These are phyloP conservation scores for Coemansia sp. DNA, from an alignment of 192 early-diverging fungal genomes.

Conservation along the genomic window DNA sequence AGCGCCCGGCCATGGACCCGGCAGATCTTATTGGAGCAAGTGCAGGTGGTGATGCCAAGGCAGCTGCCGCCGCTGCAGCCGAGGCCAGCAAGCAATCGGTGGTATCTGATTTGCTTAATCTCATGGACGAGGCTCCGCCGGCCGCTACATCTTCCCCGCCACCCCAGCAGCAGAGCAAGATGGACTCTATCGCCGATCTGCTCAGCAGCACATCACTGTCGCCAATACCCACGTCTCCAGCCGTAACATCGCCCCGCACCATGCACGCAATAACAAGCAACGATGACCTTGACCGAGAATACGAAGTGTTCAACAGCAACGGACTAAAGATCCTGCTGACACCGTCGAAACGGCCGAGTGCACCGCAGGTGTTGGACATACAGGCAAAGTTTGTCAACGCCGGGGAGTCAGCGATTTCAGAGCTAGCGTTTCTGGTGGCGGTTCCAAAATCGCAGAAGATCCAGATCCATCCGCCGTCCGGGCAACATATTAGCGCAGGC, in stretches of 20 bases:
- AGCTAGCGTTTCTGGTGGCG: conserved; percentile 83
- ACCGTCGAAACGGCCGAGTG: conserved; percentile 64
- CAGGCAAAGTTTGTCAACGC: conserved; percentile 68
- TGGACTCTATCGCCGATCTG: conserved; percentile 61
- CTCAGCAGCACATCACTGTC: conserved; percentile 62
- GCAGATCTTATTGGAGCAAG: conserved; percentile 12
- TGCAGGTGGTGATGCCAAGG: conserved; percentile 10
- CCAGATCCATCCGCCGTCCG: conserved; percentile 77
- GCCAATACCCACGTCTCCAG: conserved; percentile 5
- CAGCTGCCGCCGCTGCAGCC: conserved; percentile 13
- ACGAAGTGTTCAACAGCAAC: conserved; percentile 74
- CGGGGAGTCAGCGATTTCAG: conserved; percentile 55
- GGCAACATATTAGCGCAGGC: conserved; percentile 60
- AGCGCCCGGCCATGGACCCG: conserved; percentile 23
- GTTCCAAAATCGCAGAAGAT: conserved; percentile 91
- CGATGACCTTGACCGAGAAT: conserved; percentile 29
- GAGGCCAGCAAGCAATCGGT: conserved; percentile 28
- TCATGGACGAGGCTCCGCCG: conserved; percentile 57
- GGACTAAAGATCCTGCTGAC: conserved; percentile 72
- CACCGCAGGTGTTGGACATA: conserved; percentile 63
- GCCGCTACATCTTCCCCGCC: conserved; percentile 1
- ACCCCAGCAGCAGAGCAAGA: conserved; percentile 3
- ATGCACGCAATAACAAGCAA: conserved; percentile 5
- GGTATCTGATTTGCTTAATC: conserved; percentile 60
- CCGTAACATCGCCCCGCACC: conserved; percentile 3